Evolutionary conservation across 768 basidiomycete genomes (phyloP), one percentile per base, ranked within the genome.

Genomic region (Pulveroboletus frians): DNA sequence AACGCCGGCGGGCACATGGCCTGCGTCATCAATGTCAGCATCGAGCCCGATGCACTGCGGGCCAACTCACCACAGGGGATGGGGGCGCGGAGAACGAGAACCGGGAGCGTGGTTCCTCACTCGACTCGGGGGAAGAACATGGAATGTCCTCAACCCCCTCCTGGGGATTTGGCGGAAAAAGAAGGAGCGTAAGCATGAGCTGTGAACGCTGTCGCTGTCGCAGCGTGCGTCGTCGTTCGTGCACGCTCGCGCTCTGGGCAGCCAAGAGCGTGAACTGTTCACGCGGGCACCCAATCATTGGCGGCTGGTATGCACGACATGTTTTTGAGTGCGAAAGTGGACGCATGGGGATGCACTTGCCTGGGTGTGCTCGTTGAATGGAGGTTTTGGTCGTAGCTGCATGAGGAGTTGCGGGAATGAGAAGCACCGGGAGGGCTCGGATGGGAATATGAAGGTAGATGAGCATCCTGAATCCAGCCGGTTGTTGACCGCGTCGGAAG

Each of bases 71-170:
- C 29, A 43, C 34, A 10, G 60, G 52, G 4, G 54, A 54, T 9
- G 54, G 6, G 1, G 60, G 30, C 23, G 20, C 34, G 3, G 60
- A 61, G 36, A 50, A 42, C 34, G 60, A 61, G 29, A 61, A 61
- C 7, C 60, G 57, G 26, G 60, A 61, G 7, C 50, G 52, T 30
- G 60, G 61, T 20, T 60, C 54, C 21, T 57, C 56, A 13, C 40
- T 50, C 1, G 53, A 62, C 4, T 39, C 49, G 11, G 26, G 3
- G 2, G 53, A 46, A 30, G 18, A 13, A 31, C 18, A 30, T 14
- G 17, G 20, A 5, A 7, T 3, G 1, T 35, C 47, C 4, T 26
- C 41, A 1, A 7, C 18, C 14, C 31, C 47, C 27, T 13, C 21
- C 18, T 40, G 42, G 37, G 21, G 26, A 20, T 9, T 38, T 9